These are phyloP conservation scores for Suillus ampliporus DNA, from an alignment of 768 basidiomycete species.

Conservation along the genomic window DNA sequence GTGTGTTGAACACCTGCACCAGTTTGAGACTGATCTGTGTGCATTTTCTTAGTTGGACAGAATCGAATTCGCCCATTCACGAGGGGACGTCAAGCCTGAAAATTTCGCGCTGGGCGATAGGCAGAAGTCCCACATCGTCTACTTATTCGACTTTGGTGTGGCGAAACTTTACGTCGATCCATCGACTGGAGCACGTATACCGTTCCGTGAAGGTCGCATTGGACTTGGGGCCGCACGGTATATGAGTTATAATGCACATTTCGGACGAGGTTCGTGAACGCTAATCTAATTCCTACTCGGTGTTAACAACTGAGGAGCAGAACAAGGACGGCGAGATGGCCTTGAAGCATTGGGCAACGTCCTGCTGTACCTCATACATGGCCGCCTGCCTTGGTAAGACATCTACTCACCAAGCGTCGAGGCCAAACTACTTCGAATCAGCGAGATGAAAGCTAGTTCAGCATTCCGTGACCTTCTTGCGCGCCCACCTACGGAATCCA, in stretches of 20 bases:
- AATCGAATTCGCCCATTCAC: too few species aligned
- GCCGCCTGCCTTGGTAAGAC: slow-evolving; percentile 30
- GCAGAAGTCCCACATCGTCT: slow-evolving; percentile 8
- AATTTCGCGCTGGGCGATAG: too few species aligned
- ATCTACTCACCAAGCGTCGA: slow-evolving; percentile 13
- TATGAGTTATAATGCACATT: slow-evolving; percentile 20
- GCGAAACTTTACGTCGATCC: slow-evolving; percentile 18
- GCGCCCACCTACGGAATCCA: slow-evolving; percentile 14
- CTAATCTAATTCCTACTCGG: neutral
- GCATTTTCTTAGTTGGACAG: too few species aligned
- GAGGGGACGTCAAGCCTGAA: too few species aligned
- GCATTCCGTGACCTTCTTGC: slow-evolving; percentile 3
- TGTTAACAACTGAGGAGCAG: slow-evolving; percentile 6
- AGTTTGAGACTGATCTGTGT: too few species aligned
- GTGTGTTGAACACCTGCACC: too few species aligned
- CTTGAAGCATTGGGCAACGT: slow-evolving; percentile 26
- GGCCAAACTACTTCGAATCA: slow-evolving; percentile 11
- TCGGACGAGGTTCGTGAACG: slow-evolving; percentile 16
- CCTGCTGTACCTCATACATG: slow-evolving; percentile 27
- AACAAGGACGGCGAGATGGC: slow-evolving; percentile 29
- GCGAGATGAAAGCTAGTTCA: slow-evolving; percentile 20
- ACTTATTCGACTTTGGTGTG: slow-evolving; percentile 28
- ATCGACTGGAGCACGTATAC: slow-evolving; percentile 21
- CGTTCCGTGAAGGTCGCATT: slow-evolving; percentile 15
- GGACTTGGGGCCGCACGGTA: slow-evolving; percentile 22